A percentile compares a stretch with the other conserved stretches of the same genome.
Conservation (phyloP, 495 filamentous ascomycete genomes). For the Tricharina praecox region DNA sequence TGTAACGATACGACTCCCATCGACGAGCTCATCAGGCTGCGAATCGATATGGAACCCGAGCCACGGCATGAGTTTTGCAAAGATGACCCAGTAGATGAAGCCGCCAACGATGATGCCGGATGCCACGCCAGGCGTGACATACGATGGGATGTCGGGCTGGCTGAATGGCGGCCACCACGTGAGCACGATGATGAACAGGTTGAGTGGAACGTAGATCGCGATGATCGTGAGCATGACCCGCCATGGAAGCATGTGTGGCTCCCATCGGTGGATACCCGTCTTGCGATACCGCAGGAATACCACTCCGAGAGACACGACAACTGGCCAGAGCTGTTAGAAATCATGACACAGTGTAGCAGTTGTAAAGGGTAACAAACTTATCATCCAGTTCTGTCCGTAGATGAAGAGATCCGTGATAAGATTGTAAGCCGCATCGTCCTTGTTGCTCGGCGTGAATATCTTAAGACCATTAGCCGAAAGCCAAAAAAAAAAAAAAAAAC, state of each 20-base stretch:
- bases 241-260: conserved; percentile 8
- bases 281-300: conserved; percentile 10
- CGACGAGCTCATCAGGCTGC: conserved; percentile 14
- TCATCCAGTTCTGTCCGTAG: conserved; percentile 22
- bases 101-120: conserved; percentile 20
- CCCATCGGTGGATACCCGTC: conserved; percentile 5
- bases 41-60: conserved; percentile 20
- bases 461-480: not conserved
- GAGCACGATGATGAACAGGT: conserved; percentile 18
- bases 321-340: not conserved
- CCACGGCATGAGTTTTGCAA: conserved; percentile 14
- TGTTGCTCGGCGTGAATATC: conserved; percentile 6
- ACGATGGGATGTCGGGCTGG: conserved; percentile 8
- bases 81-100: conserved; percentile 18
- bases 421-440: conserved; percentile 22
- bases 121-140: conserved; percentile 13
- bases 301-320: conserved; percentile 11
- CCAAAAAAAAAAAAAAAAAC: too few relatives aligned
- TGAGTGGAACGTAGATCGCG: conserved; percentile 17
- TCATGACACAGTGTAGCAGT: not conserved
- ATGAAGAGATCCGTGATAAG: conserved; percentile 18
- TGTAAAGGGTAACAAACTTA: conserved; percentile 15
- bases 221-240: conserved; percentile 9
- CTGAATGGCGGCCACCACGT: conserved; percentile 18
- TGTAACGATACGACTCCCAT: conserved; percentile 19